These are phyloP conservation scores for Pythium coloratum DNA, from an alignment of 352 stramenopile genomes.

Conservation along the genomic window DNA sequence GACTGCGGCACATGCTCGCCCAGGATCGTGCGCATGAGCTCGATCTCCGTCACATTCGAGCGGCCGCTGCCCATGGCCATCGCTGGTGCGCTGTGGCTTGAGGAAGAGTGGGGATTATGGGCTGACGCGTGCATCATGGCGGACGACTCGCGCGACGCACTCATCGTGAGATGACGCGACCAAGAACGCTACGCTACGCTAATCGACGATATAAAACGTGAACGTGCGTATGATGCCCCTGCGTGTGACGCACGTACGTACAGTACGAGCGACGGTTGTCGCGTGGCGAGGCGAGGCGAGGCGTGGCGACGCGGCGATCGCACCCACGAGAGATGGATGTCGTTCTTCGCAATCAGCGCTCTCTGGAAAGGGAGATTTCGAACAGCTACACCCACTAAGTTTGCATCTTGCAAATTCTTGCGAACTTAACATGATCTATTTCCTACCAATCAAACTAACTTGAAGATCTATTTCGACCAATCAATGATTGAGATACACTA, in stretches of 20 bases:
- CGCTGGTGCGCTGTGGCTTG: background rate
- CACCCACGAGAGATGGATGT: background rate
- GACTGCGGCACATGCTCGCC: constrained; percentile 84
- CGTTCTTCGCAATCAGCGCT: background rate
- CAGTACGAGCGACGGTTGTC: background rate
- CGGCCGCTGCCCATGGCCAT: constrained; percentile 9
- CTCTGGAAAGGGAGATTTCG: constrained; percentile 3
- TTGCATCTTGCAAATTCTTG: background rate
- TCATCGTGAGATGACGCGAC: constrained; percentile 15
- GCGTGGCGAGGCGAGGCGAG: background rate
- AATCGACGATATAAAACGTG: background rate
- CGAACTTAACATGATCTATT: background rate
- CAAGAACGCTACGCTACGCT: background rate
- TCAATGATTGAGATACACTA: background rate
- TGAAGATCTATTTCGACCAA: background rate
- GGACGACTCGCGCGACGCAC: constrained; percentile 11
- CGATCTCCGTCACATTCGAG: constrained; percentile 65
- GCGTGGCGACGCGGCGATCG: background rate
- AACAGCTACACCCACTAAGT: background rate
- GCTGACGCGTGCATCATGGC: background rate
- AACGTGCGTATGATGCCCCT: background rate
- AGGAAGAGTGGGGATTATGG: background rate
- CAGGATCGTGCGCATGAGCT: constrained; percentile 88
- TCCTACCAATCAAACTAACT: background rate
- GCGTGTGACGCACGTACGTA: background rate